These are phyloP conservation scores for Solanum aculeatissimum DNA, from an alignment of 305 asterid species.

Conservation along the genomic window DNA sequence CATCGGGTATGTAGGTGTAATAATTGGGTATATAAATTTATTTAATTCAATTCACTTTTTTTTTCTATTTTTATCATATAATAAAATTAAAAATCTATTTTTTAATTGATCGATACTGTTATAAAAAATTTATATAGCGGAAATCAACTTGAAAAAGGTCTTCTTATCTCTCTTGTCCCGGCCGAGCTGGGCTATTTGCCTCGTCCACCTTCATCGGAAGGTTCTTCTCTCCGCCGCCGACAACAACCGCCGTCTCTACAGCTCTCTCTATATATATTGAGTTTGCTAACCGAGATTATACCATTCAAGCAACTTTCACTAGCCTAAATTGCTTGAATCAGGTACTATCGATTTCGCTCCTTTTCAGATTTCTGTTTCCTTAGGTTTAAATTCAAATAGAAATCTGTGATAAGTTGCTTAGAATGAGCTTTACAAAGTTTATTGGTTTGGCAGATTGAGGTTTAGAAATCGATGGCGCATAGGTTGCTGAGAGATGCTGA, in stretches of 20 bases:
- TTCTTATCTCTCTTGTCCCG: background rate
- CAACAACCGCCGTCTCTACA: background rate
- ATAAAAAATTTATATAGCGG: background rate
- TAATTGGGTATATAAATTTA: background rate
- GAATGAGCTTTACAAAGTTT: background rate
- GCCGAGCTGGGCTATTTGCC: background rate
- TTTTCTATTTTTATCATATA: background rate
- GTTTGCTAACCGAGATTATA: background rate
- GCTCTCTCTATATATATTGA: background rate
- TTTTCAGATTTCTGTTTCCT: background rate
- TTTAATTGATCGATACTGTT: background rate
- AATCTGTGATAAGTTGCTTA: background rate
- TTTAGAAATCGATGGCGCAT: conserved; percentile 49
- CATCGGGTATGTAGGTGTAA: background rate
- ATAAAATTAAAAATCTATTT: background rate
- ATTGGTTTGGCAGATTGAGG: background rate
- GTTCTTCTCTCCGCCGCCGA: background rate
- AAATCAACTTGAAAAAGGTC: background rate
- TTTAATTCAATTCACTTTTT: background rate
- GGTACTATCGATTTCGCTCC: background rate
- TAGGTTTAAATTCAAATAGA: background rate
- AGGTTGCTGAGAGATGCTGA: conserved; percentile 78
- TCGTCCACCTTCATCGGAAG: background rate
- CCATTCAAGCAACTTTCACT: background rate
- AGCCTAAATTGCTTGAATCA: background rate